Conservation (phyloP, 768 basidiomycete species). For the Amanita pseudoporphyria region DNA sequence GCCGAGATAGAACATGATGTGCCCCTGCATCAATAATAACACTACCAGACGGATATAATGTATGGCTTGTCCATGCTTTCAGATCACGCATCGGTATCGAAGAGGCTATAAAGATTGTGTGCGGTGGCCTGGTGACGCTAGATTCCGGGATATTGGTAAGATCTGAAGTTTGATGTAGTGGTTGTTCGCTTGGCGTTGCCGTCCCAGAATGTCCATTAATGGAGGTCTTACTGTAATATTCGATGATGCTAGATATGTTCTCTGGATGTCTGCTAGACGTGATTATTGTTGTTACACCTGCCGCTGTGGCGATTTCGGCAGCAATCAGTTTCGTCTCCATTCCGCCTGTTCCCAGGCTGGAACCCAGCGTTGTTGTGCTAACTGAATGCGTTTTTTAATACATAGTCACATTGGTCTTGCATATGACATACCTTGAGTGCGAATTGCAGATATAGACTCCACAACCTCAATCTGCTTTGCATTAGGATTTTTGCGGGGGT, state of each 20-base stretch:
- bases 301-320: conserved; percentile 93
- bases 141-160: conserved; percentile 1
- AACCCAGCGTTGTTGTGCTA: conserved; percentile 86
- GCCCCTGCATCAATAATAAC: conserved; percentile 89
- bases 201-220: not conserved
- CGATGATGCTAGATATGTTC: conserved; percentile 72
- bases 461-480: conserved; percentile 80
- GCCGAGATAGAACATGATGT: conserved; percentile 72
- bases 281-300: conserved; percentile 89
- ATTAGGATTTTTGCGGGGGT: conserved; percentile 82
- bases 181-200: conserved; percentile 1
- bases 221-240: conserved; percentile 43
- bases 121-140: conserved; percentile 48
- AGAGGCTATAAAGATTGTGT: conserved; percentile 82
- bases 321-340: conserved; percentile 99
- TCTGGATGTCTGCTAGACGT: conserved; percentile 73
- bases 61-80: conserved; percentile 97
- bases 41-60: conserved; percentile 79
- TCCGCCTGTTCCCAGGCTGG: conserved; percentile 91
- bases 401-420: not conserved
- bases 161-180: conserved; percentile 2
- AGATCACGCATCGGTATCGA: conserved; percentile 68
- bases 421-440: conserved; percentile 54
- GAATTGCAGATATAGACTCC: conserved; percentile 71
- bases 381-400: conserved; percentile 36